Evolutionary conservation across 2,329 filamentous ascomycete species (phyloP).

Genomic region (Xylariaceae sp.): DNA sequence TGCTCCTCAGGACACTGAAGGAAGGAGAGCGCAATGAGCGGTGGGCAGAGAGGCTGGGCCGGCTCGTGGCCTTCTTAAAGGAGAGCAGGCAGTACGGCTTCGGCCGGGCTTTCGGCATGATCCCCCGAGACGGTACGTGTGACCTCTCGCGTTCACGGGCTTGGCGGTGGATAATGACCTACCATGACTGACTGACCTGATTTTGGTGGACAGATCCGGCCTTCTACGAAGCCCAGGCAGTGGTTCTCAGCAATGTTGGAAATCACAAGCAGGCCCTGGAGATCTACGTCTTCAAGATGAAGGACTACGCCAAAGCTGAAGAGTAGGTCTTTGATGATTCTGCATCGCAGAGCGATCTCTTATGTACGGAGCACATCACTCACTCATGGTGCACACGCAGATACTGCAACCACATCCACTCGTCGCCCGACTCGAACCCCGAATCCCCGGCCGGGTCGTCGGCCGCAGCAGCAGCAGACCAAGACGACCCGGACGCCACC

Average conservation of each 20-base stretch:
- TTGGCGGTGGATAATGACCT: background rate
- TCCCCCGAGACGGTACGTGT: slow-evolving; percentile 65
- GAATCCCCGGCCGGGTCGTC: slow-evolving; percentile 14
- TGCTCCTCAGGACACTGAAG: slow-evolving; percentile 45
- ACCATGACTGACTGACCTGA: background rate
- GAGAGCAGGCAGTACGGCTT: slow-evolving; percentile 75
- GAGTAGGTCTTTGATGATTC: slow-evolving; percentile 49
- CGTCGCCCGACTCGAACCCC: slow-evolving; percentile 13
- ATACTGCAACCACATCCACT: slow-evolving; percentile 82
- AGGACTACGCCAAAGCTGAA: slow-evolving; percentile 83
- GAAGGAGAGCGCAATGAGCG: slow-evolving; percentile 34
- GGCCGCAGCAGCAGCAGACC: slow-evolving; percentile 29
- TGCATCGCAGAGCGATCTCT: background rate
- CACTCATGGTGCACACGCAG: too few species aligned
- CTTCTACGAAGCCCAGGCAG: slow-evolving; percentile 84
- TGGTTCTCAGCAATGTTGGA: slow-evolving; percentile 90
- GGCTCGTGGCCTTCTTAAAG: slow-evolving; percentile 67
- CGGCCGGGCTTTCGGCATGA: slow-evolving; percentile 64
- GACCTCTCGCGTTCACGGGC: slow-evolving; percentile 25
- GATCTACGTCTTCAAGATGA: slow-evolving; percentile 93
- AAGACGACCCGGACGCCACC: slow-evolving; percentile 39
- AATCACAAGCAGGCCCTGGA: slow-evolving; percentile 93
- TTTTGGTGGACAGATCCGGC: slow-evolving; percentile 52
- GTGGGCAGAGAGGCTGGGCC: slow-evolving; percentile 53
- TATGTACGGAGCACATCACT: too few species aligned